These are phyloP conservation scores for Chiua virens DNA, from an alignment of 768 basidiomycete genomes.

Conservation along the genomic window DNA sequence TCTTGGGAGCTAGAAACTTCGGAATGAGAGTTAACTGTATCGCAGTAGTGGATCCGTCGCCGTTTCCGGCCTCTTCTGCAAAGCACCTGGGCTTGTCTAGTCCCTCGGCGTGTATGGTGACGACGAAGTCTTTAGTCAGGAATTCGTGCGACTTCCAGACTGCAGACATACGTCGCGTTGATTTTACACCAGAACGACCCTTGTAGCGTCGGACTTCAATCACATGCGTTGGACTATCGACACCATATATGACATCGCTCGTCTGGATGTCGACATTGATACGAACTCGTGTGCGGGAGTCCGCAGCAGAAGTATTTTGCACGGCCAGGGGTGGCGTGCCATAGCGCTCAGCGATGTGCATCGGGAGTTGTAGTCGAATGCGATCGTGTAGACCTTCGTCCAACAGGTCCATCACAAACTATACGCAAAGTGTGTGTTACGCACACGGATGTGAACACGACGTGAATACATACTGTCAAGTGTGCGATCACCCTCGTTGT, in stretches of 20 bases:
- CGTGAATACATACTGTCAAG: slow-evolving; percentile 39
- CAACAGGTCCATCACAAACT: slow-evolving; percentile 56
- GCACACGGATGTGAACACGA: background rate
- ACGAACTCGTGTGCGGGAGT: slow-evolving; percentile 35
- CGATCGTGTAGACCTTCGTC: slow-evolving; percentile 49
- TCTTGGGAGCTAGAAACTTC: slow-evolving; percentile 42
- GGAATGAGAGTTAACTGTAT: slow-evolving; percentile 59
- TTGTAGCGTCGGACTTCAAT: slow-evolving; percentile 36
- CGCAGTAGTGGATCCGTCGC: slow-evolving; percentile 37
- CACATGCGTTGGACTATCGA: slow-evolving; percentile 47
- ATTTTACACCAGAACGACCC: slow-evolving; percentile 34
- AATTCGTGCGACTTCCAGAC: slow-evolving; percentile 41
- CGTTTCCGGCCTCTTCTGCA: slow-evolving; percentile 36
- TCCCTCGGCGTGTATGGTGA: slow-evolving; percentile 47
- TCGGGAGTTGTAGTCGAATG: slow-evolving; percentile 55
- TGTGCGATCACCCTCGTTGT: slow-evolving; percentile 38
- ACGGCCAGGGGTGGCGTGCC: slow-evolving; percentile 45
- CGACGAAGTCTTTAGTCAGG: slow-evolving; percentile 50
- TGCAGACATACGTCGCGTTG: slow-evolving; percentile 42
- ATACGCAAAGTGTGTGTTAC: background rate
- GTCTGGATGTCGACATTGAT: slow-evolving; percentile 51
- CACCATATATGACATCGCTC: slow-evolving; percentile 39
- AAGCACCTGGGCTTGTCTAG: slow-evolving; percentile 58
- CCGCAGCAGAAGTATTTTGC: slow-evolving; percentile 27
- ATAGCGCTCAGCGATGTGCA: slow-evolving; percentile 51